Evolutionary conservation across 352 stramenopile species (phyloP).

Genomic region (Aphanomyces astaci): DNA sequence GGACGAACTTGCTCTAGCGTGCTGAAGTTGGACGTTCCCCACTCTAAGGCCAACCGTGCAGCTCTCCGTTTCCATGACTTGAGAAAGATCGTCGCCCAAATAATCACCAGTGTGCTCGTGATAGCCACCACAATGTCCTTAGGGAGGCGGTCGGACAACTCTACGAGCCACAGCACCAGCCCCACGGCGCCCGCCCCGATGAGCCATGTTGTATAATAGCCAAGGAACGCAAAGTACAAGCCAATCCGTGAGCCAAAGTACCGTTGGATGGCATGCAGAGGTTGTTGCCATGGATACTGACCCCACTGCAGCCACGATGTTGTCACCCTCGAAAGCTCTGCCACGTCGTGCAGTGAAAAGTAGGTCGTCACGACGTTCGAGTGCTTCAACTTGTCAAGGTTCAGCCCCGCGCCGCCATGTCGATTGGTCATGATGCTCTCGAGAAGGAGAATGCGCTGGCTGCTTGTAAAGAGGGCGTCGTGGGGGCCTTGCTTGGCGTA

Average conservation of each 20-base stretch:
- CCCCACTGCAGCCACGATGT: slow-evolving; percentile 63
- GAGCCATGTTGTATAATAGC: slow-evolving; percentile 92
- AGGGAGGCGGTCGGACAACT: slow-evolving; percentile 17
- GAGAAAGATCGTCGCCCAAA: slow-evolving; percentile 85
- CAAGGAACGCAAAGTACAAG: slow-evolving; percentile 93
- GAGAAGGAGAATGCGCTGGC: slow-evolving; percentile 65
- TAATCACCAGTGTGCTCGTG: slow-evolving; percentile 77
- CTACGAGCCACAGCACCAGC: background rate
- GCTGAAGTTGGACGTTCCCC: slow-evolving; percentile 61
- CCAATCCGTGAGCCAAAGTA: slow-evolving; percentile 89
- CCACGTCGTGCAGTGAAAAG: slow-evolving; percentile 63
- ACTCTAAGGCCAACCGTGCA: slow-evolving; percentile 64
- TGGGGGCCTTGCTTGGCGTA: background rate
- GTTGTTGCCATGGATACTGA: slow-evolving; percentile 64
- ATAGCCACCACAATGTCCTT: slow-evolving; percentile 54
- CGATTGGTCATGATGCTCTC: slow-evolving; percentile 77
- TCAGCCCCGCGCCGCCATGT: slow-evolving; percentile 28
- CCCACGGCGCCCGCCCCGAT: slow-evolving; percentile 36
- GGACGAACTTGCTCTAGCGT: slow-evolving; percentile 56
- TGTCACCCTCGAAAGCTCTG: slow-evolving; percentile 48
- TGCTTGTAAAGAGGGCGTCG: slow-evolving; percentile 62
- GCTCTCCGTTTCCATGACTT: slow-evolving; percentile 87
- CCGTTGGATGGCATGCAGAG: slow-evolving; percentile 64
- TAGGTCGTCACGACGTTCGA: slow-evolving; percentile 61
- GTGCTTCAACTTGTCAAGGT: slow-evolving; percentile 64